Percentiles rank a stretch among this genome's conserved stretches.
phyloP scores from a whole-genome alignment of 805 yeast species.

The Candida glaebosa region DNA sequence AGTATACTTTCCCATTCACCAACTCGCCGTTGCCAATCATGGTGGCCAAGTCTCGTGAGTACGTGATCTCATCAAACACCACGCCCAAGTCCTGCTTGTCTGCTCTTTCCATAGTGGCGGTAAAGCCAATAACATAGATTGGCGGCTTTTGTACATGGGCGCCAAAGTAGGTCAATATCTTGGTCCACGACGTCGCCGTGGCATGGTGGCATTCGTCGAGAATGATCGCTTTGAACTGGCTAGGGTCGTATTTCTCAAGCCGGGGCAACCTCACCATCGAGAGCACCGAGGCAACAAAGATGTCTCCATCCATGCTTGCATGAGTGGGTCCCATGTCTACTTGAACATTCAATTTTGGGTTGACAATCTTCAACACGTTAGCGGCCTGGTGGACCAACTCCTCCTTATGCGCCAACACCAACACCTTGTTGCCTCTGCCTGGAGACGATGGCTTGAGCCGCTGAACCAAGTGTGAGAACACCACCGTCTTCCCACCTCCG shows the following conservation, averaged over 20 bases:
- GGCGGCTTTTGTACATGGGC: conserved; percentile 39
- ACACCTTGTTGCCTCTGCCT: conserved; percentile 31
- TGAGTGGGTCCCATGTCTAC: conserved; percentile 64
- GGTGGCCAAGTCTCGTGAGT: conserved; percentile 57
- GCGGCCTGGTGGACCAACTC: conserved; percentile 77
- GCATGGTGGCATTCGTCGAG: conserved; percentile 95
- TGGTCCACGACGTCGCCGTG: conserved; percentile 63
- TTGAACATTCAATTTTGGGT: conserved; percentile 53
- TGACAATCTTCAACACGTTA: conserved; percentile 37
- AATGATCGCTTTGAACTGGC: conserved; percentile 64
- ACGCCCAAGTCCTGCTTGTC: conserved; percentile 57
- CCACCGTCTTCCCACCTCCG: conserved; percentile 92
- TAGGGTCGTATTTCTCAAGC: conserved; percentile 51
- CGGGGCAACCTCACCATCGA: conserved; percentile 49
- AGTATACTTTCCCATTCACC: conserved; percentile 62
- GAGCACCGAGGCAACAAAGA: conserved; percentile 76
- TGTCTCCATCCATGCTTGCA: conserved; percentile 49
- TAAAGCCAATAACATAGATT: conserved; percentile 72
- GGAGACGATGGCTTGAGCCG: conserved; percentile 29
- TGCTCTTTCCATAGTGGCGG: conserved; percentile 82
- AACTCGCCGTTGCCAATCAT: conserved; percentile 71
- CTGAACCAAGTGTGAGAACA: conserved; percentile 58
- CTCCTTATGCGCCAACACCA: conserved; percentile 76
- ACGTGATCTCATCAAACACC: conserved; percentile 72
- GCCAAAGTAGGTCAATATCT: conserved; percentile 56